phyloP scores from a whole-genome alignment of 371 early-diverging fungal species.

The Rhizopus stolonifer region DNA sequence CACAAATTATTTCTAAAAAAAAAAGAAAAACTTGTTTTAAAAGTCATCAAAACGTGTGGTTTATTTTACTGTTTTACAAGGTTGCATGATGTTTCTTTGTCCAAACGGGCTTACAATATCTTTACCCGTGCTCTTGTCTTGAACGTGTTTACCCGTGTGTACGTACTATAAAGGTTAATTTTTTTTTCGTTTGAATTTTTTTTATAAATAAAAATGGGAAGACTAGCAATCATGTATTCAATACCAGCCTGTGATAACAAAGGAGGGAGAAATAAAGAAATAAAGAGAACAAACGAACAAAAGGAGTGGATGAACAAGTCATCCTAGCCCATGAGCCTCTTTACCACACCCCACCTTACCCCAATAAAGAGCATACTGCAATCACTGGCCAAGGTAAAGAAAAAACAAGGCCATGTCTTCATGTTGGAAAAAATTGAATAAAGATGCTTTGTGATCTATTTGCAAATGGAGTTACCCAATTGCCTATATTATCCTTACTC shows the following conservation, averaged over 20 bases:
- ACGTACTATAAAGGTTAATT: too few species aligned
- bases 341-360: neutral
- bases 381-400: constrained; percentile 27
- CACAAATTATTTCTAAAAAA: neutral
- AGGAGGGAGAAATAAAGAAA: too few species aligned
- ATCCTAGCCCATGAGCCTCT: neutral
- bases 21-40: neutral
- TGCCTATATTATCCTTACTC: constrained; percentile 58
- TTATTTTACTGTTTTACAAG: too few species aligned
- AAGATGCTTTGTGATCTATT: constrained; percentile 12
- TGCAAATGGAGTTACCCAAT: constrained; percentile 46
- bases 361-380: neutral
- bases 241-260: constrained; percentile 20
- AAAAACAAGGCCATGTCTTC: constrained; percentile 43
- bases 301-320: constrained; percentile 10
- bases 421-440: constrained; percentile 34
- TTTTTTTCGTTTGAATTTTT: constrained; percentile 18
- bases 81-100: too few species aligned
- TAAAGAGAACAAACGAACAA: constrained; percentile 6
- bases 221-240: constrained; percentile 41
- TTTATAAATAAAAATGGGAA: constrained; percentile 15
- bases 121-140: too few species aligned
- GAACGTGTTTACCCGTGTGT: too few species aligned
- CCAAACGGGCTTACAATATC: too few species aligned
- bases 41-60: neutral